These are phyloP conservation scores for Chlamydomonas reinhardtii DNA, from an alignment of 163 green algal genomes.

Conservation along the genomic window DNA sequence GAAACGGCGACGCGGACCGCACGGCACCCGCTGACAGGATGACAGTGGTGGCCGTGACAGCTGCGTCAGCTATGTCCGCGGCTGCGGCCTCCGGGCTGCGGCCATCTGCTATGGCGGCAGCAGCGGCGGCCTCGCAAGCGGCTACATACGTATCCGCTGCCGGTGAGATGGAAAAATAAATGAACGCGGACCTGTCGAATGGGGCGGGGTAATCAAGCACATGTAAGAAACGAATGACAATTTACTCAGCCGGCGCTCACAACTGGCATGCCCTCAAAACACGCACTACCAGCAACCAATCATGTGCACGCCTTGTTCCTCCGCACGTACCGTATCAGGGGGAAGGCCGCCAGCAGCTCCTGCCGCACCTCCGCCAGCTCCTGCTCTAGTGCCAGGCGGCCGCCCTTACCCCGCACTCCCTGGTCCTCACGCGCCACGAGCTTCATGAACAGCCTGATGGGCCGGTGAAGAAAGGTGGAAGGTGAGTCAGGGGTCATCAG, in stretches of 20 bases:
- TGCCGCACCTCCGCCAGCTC: conserved; percentile 9
- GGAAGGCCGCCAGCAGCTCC: background rate
- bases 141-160: conserved; percentile 1
- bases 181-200: background rate
- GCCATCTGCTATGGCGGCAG: background rate
- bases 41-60: too few relatives aligned
- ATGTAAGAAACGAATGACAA: too few relatives aligned
- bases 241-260: too few relatives aligned
- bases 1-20: too few relatives aligned
- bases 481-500: too few relatives aligned
- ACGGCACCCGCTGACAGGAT: too few relatives aligned
- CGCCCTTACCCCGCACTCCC: conserved; percentile 26
- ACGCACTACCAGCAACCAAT: too few relatives aligned
- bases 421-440: conserved; percentile 41
- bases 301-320: too few relatives aligned
- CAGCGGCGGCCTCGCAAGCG: background rate
- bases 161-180: conserved; percentile 28
- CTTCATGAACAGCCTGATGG: conserved; percentile 19
- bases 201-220: too few relatives aligned
- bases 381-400: conserved; percentile 16
- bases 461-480: too few relatives aligned
- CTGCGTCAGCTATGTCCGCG: background rate
- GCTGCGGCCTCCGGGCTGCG: conserved; percentile 13
- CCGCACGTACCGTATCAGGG: conserved; percentile 5
- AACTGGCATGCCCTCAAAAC: too few relatives aligned